These are phyloP conservation scores for Trichoderma atroviride DNA, from an alignment of 2,329 filamentous ascomycete species.

Conservation along the genomic window DNA sequence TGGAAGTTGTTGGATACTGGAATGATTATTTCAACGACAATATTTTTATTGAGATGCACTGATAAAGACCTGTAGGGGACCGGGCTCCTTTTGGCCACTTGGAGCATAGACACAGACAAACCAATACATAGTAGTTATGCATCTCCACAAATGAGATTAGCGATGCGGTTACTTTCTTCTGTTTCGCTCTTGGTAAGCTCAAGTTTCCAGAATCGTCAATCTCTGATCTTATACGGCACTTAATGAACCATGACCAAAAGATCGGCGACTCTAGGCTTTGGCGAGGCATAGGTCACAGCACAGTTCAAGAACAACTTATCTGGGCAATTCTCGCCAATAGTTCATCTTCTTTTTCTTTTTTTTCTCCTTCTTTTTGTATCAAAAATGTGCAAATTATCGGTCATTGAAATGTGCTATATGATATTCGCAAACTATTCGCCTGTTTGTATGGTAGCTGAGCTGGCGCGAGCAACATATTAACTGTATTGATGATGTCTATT, in stretches of 20 bases:
- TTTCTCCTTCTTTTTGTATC: too few species aligned
- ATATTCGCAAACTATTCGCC: background rate
- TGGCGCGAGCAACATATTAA: background rate
- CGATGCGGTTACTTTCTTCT: background rate
- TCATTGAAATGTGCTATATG: background rate
- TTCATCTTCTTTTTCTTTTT: background rate
- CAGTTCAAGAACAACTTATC: background rate
- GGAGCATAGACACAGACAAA: background rate
- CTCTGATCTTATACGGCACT: background rate
- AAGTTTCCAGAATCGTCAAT: background rate
- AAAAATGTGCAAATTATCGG: background rate
- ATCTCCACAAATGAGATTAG: background rate
- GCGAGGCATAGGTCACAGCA: background rate
- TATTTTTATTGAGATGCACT: background rate
- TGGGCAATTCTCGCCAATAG: background rate
- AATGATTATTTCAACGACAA: background rate
- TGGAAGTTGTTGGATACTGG: background rate
- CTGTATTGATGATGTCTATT: too few species aligned
- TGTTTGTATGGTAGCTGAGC: background rate
- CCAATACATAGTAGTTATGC: background rate
- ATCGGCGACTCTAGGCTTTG: background rate
- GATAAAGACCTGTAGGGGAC: background rate
- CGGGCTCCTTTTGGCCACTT: background rate
- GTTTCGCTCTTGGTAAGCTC: background rate
- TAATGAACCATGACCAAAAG: background rate